Percentiles rank a stretch among this genome's conserved stretches.
Conservation (phyloP, 352 stramenopile species). For the Phytopythium oedochilum region DNA sequence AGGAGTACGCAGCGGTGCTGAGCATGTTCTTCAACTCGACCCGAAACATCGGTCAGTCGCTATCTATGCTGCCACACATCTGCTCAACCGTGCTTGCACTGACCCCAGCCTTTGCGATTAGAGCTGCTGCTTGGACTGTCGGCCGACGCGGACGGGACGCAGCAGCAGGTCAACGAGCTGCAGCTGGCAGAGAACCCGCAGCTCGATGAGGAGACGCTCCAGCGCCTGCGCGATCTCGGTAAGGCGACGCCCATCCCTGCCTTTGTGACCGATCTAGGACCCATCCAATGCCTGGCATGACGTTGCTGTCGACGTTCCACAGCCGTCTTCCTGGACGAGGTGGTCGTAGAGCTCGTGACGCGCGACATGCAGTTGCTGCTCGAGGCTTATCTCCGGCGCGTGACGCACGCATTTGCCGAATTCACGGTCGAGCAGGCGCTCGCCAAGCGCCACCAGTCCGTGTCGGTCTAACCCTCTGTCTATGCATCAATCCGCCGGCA, state of each 20-base stretch:
- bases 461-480: constrained; percentile 17
- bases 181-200: constrained; percentile 13
- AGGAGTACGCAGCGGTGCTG: constrained; percentile 67
- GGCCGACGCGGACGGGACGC: constrained; percentile 40
- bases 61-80: neutral
- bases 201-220: constrained; percentile 23
- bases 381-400: constrained; percentile 52
- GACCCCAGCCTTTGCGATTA: constrained; percentile 9
- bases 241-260: neutral
- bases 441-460: constrained; percentile 25
- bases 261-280: neutral
- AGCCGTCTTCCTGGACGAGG: constrained; percentile 76
- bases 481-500: neutral
- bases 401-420: constrained; percentile 55
- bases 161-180: constrained; percentile 50
- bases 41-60: constrained; percentile 43
- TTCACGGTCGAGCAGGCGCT: constrained; percentile 51
- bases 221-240: constrained; percentile 58
- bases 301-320: neutral
- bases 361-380: constrained; percentile 66
- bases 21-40: constrained; percentile 74
- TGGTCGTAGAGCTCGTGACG: constrained; percentile 77
- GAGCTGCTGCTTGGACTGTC: constrained; percentile 54
- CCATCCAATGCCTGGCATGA: neutral
- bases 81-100: neutral